Evolutionary conservation across 768 basidiomycete genomes (phyloP), one percentile per base, ranked within the genome.

Genomic region (Crucibulum laeve): DNA sequence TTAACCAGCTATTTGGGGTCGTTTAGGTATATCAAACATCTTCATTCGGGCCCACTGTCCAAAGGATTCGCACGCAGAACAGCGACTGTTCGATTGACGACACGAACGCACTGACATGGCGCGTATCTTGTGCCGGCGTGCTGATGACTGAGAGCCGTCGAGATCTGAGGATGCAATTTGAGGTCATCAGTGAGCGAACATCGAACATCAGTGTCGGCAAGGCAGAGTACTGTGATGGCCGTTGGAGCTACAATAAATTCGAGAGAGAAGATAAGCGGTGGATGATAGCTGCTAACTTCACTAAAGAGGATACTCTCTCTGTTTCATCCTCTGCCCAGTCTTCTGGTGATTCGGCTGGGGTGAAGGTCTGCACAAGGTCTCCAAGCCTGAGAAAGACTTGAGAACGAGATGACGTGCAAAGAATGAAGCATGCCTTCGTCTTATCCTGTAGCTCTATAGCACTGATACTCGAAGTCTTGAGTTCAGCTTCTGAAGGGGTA

Each of bases 11-110:
- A 49, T 45, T n/a, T n/a, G n/a, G n/a, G n/a, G n/a, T n/a, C n/a
- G n/a, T n/a, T n/a, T n/a, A 1, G 66, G 57, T 18, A 91, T 61
- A 24, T 74, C 63, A 49, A 88, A 81, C 3, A 96, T 71, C 6
- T 77, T 73, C 58, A 83, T 67, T 0, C 89, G 3, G 94, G 66
- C 1, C 86, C 88, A 24, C 77, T 80, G 54, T 97, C 93, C 3
- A 91, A 79, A 13, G 96, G 74, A 46, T 81, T 90, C 25, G 93
- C 96, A 23, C 91, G 70, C 23, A 94, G 68, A 8, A 92, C 84
- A 0, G 82, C 76, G 2, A 94, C 82, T 5, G 82, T 83, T 18
- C 95, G 76, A 30, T 82, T 81, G 28, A 98, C 69, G 0, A 87
- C 86, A 13, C 93, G 71, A 1, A 91, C 74, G 50, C 86, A 87